Conservation (phyloP, 148 eudicot species). For the Spergularia marina region DNA sequence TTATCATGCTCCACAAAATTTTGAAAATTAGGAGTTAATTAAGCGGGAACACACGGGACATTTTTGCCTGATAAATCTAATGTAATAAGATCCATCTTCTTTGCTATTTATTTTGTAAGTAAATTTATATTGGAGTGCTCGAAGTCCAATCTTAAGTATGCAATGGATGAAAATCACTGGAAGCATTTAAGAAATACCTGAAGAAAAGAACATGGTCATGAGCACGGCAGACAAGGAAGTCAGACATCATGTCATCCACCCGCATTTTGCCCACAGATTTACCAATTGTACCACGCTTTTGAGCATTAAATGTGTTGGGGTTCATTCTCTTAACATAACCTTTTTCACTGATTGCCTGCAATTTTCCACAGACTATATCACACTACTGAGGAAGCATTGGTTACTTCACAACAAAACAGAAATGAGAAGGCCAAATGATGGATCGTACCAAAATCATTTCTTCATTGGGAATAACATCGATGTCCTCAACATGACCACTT, state of each 20-base stretch:
- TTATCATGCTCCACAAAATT: background rate
- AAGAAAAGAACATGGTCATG: constrained; percentile 89
- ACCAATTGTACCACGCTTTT: constrained; percentile 90
- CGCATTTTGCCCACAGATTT: constrained; percentile 97
- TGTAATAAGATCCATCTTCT: too few relatives aligned
- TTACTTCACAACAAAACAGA: background rate
- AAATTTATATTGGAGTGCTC: too few relatives aligned
- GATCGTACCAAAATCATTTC: constrained; percentile 80
- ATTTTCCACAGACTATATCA: constrained; percentile 7
- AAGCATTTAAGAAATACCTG: constrained; percentile 51
- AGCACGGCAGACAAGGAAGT: constrained; percentile 86
- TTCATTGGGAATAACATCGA: constrained; percentile 94
- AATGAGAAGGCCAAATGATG: background rate
- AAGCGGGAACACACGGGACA: too few relatives aligned
- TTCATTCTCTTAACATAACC: constrained; percentile 97
- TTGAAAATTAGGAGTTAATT: background rate
- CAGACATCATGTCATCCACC: constrained; percentile 88
- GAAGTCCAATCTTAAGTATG: constrained; percentile 3
- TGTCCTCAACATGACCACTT: constrained; percentile 78
- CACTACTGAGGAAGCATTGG: constrained; percentile 16
- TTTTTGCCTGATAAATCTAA: too few relatives aligned
- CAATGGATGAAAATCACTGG: background rate
- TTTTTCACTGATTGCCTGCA: constrained; percentile 91
- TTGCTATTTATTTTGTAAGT: too few relatives aligned
- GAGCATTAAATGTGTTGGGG: constrained; percentile 82